Conservation (phyloP, 78 protist genomes). For the Monocercomonoides exilis region DNA sequence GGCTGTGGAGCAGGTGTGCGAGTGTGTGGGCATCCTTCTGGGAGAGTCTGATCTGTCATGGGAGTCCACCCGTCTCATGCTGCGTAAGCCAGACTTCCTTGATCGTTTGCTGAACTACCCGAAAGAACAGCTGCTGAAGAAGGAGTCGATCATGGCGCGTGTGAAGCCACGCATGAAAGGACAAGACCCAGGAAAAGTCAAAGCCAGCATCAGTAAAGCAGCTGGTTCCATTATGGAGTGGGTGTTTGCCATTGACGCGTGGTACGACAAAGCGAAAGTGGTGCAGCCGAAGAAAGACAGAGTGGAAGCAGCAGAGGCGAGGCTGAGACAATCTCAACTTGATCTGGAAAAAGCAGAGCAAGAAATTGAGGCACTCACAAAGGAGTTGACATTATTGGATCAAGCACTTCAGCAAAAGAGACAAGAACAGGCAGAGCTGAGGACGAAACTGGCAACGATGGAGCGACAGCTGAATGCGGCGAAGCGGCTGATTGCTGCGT, state of each 20-base stretch:
- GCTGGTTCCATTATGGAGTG: conserved; percentile 6
- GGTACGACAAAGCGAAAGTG: conserved; percentile 56
- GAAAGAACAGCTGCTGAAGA: neutral
- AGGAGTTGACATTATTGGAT: conserved; percentile 4
- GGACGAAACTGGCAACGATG: conserved; percentile 47
- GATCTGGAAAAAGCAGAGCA: conserved; percentile 13
- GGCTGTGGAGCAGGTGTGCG: conserved; percentile 42
- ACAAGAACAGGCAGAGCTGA: conserved; percentile 43
- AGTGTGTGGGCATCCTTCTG: conserved; percentile 41
- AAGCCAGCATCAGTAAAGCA: neutral
- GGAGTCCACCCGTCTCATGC: neutral
- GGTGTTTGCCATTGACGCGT: conserved; percentile 40
- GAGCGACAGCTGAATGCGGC: conserved; percentile 56
- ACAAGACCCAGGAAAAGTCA: neutral
- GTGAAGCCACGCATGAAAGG: neutral
- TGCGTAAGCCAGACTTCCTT: neutral
- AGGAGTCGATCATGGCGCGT: neutral
- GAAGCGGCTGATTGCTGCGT: conserved; percentile 54
- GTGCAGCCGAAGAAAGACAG: neutral
- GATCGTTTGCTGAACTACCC: neutral
- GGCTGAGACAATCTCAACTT: neutral
- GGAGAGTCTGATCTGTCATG: neutral
- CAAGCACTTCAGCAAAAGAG: conserved; percentile 1
- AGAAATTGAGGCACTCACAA: neutral
- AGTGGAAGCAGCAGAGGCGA: conserved; percentile 1